Evolutionary conservation across 1,284 basidiomycete species (phyloP), one percentile per base, ranked within the genome.

Genomic region (Ganoderma leucocontextum): DNA sequence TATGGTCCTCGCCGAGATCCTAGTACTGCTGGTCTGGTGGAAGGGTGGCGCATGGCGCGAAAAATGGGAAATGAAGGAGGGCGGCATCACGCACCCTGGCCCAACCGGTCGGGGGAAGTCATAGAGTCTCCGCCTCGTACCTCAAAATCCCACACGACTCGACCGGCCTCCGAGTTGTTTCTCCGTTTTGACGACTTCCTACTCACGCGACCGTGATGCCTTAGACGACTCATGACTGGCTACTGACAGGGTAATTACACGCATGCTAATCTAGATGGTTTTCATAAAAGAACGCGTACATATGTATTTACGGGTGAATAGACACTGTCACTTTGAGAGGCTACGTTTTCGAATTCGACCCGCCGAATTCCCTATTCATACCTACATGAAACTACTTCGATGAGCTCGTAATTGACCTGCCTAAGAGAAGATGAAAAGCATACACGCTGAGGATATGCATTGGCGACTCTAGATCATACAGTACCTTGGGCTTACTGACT

Each of bases 21-120:
- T 91, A n/a, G 83, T 89, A 29, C 68, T 89, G 42, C 76, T 90
- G 10, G 87, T 90, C 0, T 80, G 84, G 67, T 80, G 79, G 75
- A 83, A 82, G 62, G 86, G 86, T 1, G 80, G 72, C 29, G 68
- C 72, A 15, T 87, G 83, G 83, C 75, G 83, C 29, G 79, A 80
- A 63, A 68, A 68, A n/a, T 81, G 78, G 39, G 78, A 79, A 62
- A 69, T 70, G 53, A 72, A 75, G 41, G 79, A 81, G 70, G 64
- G 47, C 47, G 47, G 47, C 47, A 52, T 52, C 47, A 52, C 22
- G 47, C 22, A 25, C 47, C 10, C 47, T 52, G 47, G 44, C 44
- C 44, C 44, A 47, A 4, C 44, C 44, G n/a, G 47, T 52, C 47
- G 22, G 10, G 22, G 22, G 8, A 52, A 52, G 47, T 4, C 13